Conservation (phyloP, 371 early-diverging fungal genomes). For the Lichtheimia corymbifera region DNA sequence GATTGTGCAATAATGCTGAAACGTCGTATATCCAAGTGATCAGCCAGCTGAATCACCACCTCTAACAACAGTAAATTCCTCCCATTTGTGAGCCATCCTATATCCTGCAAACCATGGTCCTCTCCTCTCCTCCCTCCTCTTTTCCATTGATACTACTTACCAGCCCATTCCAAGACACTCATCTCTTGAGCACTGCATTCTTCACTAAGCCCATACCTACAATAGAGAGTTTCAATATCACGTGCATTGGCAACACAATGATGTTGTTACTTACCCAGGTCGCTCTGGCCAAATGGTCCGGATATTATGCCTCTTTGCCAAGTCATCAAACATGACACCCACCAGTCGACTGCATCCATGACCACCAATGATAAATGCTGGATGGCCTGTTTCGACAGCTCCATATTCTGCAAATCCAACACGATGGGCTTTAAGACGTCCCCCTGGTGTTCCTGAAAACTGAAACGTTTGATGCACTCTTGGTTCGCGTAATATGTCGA, state of each 20-base stretch:
- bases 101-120: neutral
- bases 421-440: slow-evolving; percentile 27
- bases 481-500: slow-evolving; percentile 37
- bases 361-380: slow-evolving; percentile 50
- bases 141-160: slow-evolving; percentile 13
- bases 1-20: slow-evolving; percentile 54
- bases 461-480: slow-evolving; percentile 46
- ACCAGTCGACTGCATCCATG: slow-evolving; percentile 50
- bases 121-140: too few relatives aligned
- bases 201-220: slow-evolving; percentile 49
- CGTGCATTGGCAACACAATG: neutral
- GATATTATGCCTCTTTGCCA: slow-evolving; percentile 32
- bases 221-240: neutral
- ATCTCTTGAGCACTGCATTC: slow-evolving; percentile 40
- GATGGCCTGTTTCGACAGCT: slow-evolving; percentile 26
- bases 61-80: slow-evolving; percentile 20
- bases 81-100: neutral
- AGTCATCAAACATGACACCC: slow-evolving; percentile 54
- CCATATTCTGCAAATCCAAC: slow-evolving; percentile 56
- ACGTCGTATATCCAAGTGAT: slow-evolving; percentile 28
- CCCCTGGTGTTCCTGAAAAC: slow-evolving; percentile 21
- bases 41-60: slow-evolving; percentile 42
- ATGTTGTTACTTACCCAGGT: slow-evolving; percentile 33
- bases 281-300: slow-evolving; percentile 55
- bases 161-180: slow-evolving; percentile 51